Evolutionary conservation across 129 eudicot genomes (phyloP), one percentile per base, ranked within the genome.

Genomic region (Mikania micrantha): DNA sequence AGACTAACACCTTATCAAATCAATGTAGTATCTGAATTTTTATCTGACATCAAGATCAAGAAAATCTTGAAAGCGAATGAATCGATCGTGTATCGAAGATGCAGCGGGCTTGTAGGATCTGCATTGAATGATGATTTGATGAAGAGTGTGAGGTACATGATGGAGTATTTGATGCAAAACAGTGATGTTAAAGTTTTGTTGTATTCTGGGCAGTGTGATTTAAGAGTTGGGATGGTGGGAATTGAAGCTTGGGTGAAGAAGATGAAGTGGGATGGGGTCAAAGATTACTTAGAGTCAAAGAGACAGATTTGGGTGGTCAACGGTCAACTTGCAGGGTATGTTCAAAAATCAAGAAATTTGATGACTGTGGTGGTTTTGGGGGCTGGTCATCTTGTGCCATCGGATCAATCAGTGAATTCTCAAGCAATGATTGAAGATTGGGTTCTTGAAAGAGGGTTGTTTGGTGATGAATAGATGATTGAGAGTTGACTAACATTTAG

Each of bases 361-460:
- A 77, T 75, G 42, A 83, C 66, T 67, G 96, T 57, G 1, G 83
- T 88, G 19, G 96, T 88, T 16, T 65, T 80, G 65, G 81, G 74
- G n/a, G 96, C 88, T 57, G 96, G 88, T 15, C 96, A 88, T 79
- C 76, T 83, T 45, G 94, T 89, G 81, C 96, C 94, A 28, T 70
- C 85, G 53, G 90, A 89, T 77, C 88, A 83, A 28, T 44, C 81
- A 7, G 61, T 85, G 68, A 80, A 89, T 50, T 81, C 90, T 60
- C 88, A 81, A 77, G 79, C 82, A 42, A 81, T 89, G 93, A 85
- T 89, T 6, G 84, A 89, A 64, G 90, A 85, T 74, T 89, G 94
- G 93, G 71, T 89, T 78, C 66, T 83, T 68, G 87, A 74, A 59
- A 83, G 64, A 48, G 90, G 90, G 20, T 25, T 83, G 73, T 89